A percentile compares a stretch with the other conserved stretches of the same genome.
Conservation (phyloP, 257 asterid genomes). For the Solanum neorickii region DNA sequence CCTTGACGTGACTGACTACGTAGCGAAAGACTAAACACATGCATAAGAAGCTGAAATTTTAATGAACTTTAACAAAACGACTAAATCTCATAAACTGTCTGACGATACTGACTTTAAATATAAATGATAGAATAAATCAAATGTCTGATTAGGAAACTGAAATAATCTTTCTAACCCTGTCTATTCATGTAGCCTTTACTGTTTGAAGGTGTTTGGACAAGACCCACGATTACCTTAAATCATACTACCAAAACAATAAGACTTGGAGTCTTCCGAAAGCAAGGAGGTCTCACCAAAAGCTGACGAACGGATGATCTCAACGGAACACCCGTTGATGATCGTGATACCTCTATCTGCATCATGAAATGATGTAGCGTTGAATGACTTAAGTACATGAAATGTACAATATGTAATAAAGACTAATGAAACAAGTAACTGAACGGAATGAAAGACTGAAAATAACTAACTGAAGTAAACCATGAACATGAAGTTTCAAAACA, state of each 20-base stretch:
- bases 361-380: not conserved
- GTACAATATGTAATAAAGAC: not conserved
- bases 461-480: not conserved
- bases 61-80: not conserved
- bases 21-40: not conserved
- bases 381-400: not conserved
- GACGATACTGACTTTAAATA: not conserved
- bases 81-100: not conserved
- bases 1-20: not conserved
- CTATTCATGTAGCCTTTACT: not conserved
- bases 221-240: not conserved
- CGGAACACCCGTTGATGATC: not conserved
- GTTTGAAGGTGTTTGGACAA: not conserved
- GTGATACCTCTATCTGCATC: not conserved
- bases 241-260: not conserved
- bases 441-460: not conserved
- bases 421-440: not conserved
- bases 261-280: not conserved
- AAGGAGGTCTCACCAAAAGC: not conserved
- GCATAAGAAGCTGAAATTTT: not conserved
- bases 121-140: not conserved
- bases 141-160: not conserved
- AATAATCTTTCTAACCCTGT: not conserved
- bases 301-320: not conserved
- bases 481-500: not conserved